A percentile compares a stretch with the other conserved stretches of the same genome.
These are phyloP conservation scores for fission yeast (Schizosaccharomyces pombe) DNA, from an alignment of 805 yeast genomes.

Conservation along the genomic window DNA sequence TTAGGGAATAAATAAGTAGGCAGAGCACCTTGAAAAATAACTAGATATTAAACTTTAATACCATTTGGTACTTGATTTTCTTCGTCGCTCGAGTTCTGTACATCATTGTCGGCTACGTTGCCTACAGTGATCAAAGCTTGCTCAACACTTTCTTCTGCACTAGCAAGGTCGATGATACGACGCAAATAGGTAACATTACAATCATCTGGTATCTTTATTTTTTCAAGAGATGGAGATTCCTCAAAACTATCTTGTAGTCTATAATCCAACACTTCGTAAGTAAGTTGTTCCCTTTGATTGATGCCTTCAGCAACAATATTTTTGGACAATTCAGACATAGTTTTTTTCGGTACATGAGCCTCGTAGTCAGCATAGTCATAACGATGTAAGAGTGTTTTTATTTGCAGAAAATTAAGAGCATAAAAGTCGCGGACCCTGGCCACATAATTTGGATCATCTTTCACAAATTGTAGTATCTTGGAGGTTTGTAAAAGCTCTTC, in stretches of 20 bases:
- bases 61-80: too few relatives aligned
- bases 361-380: not conserved
- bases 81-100: too few relatives aligned
- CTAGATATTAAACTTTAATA: too few relatives aligned
- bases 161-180: not conserved
- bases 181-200: not conserved
- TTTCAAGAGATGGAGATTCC: not conserved
- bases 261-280: not conserved
- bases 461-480: constrained; percentile 73
- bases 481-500: constrained; percentile 81
- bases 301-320: not conserved
- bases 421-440: not conserved
- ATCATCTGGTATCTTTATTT: not conserved
- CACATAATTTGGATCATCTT: constrained; percentile 41
- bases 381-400: not conserved
- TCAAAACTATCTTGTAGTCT: not conserved
- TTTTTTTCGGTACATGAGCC: not conserved
- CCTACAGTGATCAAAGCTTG: not conserved
- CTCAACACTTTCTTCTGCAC: not conserved
- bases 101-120: not conserved
- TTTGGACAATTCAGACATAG: not conserved
- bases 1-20: too few relatives aligned
- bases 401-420: not conserved
- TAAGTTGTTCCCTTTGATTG: not conserved
- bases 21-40: too few relatives aligned